These are phyloP conservation scores for Cercospora beticola DNA, from an alignment of 2,329 filamentous ascomycete genomes.

Conservation along the genomic window DNA sequence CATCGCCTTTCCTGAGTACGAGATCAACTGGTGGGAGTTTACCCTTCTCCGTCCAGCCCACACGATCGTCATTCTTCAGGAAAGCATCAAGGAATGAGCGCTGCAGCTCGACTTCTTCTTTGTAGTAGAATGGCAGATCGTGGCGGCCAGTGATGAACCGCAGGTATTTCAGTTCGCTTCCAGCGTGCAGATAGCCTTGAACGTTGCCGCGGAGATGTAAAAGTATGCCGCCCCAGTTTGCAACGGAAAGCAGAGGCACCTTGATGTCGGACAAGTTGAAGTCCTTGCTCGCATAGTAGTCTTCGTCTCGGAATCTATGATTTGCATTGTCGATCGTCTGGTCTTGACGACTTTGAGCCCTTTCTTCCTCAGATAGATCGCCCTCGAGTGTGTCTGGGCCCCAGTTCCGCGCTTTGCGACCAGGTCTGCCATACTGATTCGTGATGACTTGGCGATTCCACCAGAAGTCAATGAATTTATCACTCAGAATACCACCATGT, in stretches of 20 bases:
- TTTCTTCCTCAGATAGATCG: conserved; percentile 54
- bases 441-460: conserved; percentile 65
- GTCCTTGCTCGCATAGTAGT: conserved; percentile 65
- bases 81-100: conserved; percentile 69
- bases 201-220: conserved; percentile 69
- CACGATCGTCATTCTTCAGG: conserved; percentile 63
- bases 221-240: conserved; percentile 70
- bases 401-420: conserved; percentile 51
- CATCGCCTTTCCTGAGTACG: conserved; percentile 63
- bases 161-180: conserved; percentile 67
- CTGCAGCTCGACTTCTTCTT: conserved; percentile 67
- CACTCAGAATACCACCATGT: conserved; percentile 44
- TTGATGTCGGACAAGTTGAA: conserved; percentile 65
- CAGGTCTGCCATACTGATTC: conserved; percentile 64
- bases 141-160: conserved; percentile 69
- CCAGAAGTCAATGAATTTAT: conserved; percentile 59
- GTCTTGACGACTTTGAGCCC: conserved; percentile 48
- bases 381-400: conserved; percentile 58
- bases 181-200: conserved; percentile 62
- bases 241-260: conserved; percentile 65
- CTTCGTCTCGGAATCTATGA: conserved; percentile 60
- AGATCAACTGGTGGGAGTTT: conserved; percentile 61
- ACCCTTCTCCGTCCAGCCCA: conserved; percentile 60
- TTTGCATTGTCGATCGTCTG: conserved; percentile 47
- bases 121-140: conserved; percentile 71